phyloP scores from a whole-genome alignment of 805 yeast genomes.

The Cyberlindnera euphorbiiphila region DNA sequence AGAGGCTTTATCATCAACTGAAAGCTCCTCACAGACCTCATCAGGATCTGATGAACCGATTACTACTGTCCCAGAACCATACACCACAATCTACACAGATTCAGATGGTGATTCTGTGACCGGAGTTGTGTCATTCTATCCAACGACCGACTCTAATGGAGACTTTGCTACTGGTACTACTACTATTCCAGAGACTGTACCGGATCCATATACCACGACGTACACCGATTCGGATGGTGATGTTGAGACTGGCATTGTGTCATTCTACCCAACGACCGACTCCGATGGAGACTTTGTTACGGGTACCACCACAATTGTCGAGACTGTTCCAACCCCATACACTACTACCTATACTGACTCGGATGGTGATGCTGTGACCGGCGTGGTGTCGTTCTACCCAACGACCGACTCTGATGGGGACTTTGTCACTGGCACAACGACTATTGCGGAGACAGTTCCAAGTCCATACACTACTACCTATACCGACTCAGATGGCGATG shows the following conservation, averaged over 20 bases:
- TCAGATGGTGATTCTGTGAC: not conserved
- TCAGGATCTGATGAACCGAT: too few relatives aligned
- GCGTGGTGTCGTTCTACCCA: not conserved
- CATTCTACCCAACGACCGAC: too few relatives aligned
- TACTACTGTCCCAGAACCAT: too few relatives aligned
- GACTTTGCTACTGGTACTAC: slow-evolving; percentile 2
- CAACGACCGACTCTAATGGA: not conserved
- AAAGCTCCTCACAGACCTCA: too few relatives aligned
- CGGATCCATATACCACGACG: not conserved
- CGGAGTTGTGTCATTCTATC: not conserved
- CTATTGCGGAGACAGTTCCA: not conserved
- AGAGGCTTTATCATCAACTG: too few relatives aligned
- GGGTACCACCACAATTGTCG: too few relatives aligned
- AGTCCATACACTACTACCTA: not conserved
- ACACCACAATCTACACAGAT: not conserved
- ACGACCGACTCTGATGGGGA: not conserved
- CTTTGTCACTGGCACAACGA: not conserved
- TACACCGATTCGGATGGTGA: not conserved
- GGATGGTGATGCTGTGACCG: too few relatives aligned
- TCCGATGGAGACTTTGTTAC: too few relatives aligned
- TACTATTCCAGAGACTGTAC: too few relatives aligned
- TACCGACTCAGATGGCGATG: not conserved
- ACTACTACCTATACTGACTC: too few relatives aligned
- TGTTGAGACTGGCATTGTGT: too few relatives aligned
- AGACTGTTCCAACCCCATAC: too few relatives aligned